Conservation (phyloP, 768 basidiomycete genomes). For the Phanerodontia chrysosporium region DNA sequence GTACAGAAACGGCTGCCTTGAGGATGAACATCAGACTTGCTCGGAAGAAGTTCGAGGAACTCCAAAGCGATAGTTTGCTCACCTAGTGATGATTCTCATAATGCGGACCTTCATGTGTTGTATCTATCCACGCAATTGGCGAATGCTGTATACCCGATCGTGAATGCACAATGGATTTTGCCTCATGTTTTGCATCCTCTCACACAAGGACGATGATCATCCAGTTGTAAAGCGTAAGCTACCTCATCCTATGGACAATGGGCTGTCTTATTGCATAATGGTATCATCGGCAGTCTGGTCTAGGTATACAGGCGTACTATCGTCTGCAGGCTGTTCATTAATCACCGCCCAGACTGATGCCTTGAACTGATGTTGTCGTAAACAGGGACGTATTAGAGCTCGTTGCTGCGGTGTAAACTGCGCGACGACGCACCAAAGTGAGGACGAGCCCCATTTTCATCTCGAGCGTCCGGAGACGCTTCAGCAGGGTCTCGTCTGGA, state of each 20-base stretch:
- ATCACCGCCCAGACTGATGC: constrained; percentile 95
- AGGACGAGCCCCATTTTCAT: constrained; percentile 94
- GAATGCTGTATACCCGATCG: not conserved
- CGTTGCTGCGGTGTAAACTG: not conserved
- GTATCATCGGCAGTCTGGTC: constrained; percentile 22
- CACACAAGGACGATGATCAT: not conserved
- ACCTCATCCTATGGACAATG: no score
- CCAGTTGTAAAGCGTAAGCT: no score
- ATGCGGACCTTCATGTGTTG: not conserved
- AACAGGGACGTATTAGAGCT: not conserved
- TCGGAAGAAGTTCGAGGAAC: constrained; percentile 82
- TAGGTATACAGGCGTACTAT: constrained; percentile 16
- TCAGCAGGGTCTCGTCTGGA: constrained; percentile 75
- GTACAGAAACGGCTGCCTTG: constrained; percentile 79
- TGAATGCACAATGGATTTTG: not conserved
- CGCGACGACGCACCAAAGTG: constrained; percentile 65
- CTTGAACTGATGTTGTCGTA: constrained; percentile 65
- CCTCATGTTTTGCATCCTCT: not conserved
- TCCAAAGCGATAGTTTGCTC: constrained; percentile 67
- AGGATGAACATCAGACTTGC: constrained; percentile 86
- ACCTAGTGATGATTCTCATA: not conserved
- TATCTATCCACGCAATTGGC: not conserved
- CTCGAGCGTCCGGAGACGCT: constrained; percentile 76
- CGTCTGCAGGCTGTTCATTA: constrained; percentile 59
- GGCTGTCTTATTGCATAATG: constrained; percentile 11